A percentile compares a stretch with the other conserved stretches of the same genome.
Conservation (phyloP, 192 early-diverging fungal species). For the Linnemannia schmuckeri region DNA sequence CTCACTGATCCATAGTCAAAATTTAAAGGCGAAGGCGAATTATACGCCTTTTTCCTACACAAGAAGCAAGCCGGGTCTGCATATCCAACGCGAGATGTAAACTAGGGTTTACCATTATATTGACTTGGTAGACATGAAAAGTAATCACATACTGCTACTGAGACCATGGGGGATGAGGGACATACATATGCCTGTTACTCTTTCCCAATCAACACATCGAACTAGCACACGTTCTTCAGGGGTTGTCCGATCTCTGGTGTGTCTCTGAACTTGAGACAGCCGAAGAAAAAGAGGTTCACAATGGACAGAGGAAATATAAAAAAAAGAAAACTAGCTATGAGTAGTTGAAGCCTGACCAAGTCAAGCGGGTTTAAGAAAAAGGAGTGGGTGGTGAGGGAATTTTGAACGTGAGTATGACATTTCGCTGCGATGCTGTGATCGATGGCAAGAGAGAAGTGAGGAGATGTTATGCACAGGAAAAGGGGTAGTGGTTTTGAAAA, state of each 20-base stretch:
- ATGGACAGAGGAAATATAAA: neutral
- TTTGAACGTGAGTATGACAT: neutral
- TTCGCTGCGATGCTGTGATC: neutral
- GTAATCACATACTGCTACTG: neutral
- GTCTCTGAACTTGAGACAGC: slow-evolving; percentile 1
- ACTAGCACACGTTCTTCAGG: neutral
- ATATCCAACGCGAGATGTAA: no score
- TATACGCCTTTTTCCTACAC: no score
- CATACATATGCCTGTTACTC: neutral
- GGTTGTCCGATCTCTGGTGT: neutral
- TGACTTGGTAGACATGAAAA: no score
- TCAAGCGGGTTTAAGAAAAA: neutral
- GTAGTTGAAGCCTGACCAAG: neutral
- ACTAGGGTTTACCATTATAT: no score
- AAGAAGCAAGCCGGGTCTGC: no score
- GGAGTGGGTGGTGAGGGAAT: neutral
- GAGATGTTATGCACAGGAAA: neutral
- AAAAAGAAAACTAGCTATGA: neutral
- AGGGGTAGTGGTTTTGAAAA: neutral
- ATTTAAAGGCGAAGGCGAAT: no score
- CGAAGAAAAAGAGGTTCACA: neutral
- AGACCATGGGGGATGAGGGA: neutral
- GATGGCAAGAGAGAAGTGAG: neutral
- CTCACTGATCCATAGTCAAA: no score
- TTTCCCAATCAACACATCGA: neutral